Evolutionary conservation across 441 rosid species (phyloP).

Genomic region (Erodium moschatum): DNA sequence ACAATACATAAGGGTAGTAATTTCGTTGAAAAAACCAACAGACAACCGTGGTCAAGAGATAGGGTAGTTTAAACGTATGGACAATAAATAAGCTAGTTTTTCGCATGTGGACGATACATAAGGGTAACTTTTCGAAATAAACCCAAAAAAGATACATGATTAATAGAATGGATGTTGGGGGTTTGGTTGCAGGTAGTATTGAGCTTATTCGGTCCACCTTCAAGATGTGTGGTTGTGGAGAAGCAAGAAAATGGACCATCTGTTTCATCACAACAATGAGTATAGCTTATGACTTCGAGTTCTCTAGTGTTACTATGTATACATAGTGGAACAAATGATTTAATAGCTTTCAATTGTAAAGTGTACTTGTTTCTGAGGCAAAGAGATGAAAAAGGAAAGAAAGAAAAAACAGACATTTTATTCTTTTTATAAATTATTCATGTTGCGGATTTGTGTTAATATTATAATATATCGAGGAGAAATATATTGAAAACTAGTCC

Average conservation of each 20-base stretch:
- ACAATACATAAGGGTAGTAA: too few species aligned
- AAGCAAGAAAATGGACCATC: constrained; percentile 60
- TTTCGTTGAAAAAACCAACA: too few species aligned
- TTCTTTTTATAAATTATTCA: too few species aligned
- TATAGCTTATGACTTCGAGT: not conserved
- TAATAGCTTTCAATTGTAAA: not conserved
- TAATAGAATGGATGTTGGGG: not conserved
- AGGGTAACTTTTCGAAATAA: too few species aligned
- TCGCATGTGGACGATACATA: too few species aligned
- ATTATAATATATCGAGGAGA: too few species aligned
- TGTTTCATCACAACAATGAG: constrained; percentile 15
- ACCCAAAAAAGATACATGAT: too few species aligned
- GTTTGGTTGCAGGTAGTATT: constrained; percentile 56
- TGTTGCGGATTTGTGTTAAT: too few species aligned
- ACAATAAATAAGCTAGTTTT: too few species aligned
- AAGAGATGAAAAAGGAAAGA: not conserved
- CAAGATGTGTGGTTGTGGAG: constrained; percentile 53
- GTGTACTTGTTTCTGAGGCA: not conserved
- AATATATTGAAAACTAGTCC: too few species aligned
- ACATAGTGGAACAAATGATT: not conserved
- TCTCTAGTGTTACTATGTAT: not conserved
- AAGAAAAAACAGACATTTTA: not conserved
- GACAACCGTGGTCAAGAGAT: too few species aligned
- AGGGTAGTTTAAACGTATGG: too few species aligned
- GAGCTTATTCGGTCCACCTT: constrained; percentile 91